A percentile compares a stretch with the other conserved stretches of the same genome.
Evolutionary conservation across 2,329 filamentous ascomycete species (phyloP).

Genomic region (Colletotrichum sp.): DNA sequence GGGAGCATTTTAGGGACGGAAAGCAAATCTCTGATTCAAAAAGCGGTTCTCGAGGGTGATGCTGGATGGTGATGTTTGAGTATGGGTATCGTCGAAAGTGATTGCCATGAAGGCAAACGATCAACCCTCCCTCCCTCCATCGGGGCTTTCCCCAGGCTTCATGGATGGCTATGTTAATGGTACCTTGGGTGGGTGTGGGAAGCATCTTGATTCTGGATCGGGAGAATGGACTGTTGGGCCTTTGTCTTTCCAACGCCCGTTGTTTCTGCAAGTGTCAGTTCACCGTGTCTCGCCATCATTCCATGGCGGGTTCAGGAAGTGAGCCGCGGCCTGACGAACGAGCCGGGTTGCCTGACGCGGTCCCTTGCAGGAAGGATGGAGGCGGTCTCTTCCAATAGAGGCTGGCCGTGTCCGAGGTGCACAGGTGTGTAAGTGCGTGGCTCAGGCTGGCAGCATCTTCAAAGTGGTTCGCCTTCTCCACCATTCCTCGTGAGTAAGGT

Average conservation of each 20-base stretch:
- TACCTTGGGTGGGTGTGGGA: not conserved
- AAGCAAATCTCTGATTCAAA: not conserved
- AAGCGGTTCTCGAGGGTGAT: not conserved
- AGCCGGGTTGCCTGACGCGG: not conserved
- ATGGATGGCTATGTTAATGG: not conserved
- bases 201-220: not conserved
- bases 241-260: not conserved
- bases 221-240: not conserved
- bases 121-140: not conserved
- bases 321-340: not conserved
- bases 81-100: not conserved
- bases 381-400: not conserved
- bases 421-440: not conserved
- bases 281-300: not conserved
- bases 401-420: not conserved
- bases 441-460: not conserved
- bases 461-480: not conserved
- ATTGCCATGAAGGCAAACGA: not conserved
- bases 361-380: not conserved
- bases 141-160: not conserved
- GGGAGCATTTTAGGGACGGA: not conserved
- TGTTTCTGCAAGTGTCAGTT: not conserved
- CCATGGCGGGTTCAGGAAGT: not conserved
- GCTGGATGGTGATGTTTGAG: not conserved
- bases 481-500: not conserved